These are phyloP conservation scores for Astragalus glycyphyllos DNA, from an alignment of 306 rosid genomes.

Conservation along the genomic window DNA sequence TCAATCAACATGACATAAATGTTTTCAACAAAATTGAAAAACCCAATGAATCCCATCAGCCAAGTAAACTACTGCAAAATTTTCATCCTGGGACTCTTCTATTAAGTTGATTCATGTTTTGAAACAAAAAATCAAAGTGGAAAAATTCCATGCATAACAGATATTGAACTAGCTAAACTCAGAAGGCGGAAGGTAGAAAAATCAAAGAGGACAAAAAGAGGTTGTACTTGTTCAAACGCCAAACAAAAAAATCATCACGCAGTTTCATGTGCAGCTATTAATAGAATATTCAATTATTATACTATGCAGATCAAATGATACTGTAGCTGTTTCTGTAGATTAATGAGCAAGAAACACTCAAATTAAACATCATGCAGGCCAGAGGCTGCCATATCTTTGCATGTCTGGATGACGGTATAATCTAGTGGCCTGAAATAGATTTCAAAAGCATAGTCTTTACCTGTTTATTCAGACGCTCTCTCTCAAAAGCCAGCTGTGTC, in stretches of 20 bases:
- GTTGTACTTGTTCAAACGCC: neutral
- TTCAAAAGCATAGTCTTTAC: conserved; percentile 50
- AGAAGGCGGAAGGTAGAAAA: conserved; percentile 6
- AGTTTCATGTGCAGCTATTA: neutral
- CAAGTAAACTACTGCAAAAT: conserved; percentile 12
- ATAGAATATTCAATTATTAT: conserved; percentile 24
- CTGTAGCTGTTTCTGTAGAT: conserved; percentile 25
- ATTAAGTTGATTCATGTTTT: neutral
- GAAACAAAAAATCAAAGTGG: conserved; percentile 8
- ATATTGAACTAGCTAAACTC: conserved; percentile 23
- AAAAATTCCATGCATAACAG: conserved; percentile 18
- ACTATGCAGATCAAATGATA: conserved; percentile 27
- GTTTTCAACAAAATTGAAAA: neutral
- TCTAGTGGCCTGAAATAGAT: conserved; percentile 26
- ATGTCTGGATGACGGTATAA: neutral
- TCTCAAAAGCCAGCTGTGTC: conserved; percentile 81
- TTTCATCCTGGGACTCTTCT: conserved; percentile 6
- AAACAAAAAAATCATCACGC: neutral
- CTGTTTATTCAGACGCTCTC: conserved; percentile 92
- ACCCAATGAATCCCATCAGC: neutral
- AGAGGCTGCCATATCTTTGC: neutral
- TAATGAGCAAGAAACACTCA: conserved; percentile 33
- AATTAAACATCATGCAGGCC: conserved; percentile 9
- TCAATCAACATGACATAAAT: conserved; percentile 5
- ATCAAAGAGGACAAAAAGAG: conserved; percentile 5